Percentiles rank a stretch among this genome's conserved stretches.
Conservation (phyloP, 2,329 filamentous ascomycete genomes). For the Xylariales sp. region DNA sequence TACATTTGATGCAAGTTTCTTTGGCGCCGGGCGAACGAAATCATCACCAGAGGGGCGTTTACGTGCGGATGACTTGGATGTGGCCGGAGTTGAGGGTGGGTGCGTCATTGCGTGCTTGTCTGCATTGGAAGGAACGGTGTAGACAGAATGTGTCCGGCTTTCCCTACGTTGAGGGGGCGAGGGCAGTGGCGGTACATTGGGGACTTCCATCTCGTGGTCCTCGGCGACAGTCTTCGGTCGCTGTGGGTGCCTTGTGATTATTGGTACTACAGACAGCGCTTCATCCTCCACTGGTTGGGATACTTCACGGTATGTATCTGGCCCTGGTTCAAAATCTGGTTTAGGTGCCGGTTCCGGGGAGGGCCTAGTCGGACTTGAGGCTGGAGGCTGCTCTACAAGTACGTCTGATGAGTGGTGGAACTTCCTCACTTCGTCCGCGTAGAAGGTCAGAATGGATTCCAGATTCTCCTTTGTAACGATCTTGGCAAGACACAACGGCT, state of each 20-base stretch:
- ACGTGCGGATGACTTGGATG: not conserved
- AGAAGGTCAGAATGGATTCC: slow-evolving; percentile 19
- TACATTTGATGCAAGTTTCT: not conserved
- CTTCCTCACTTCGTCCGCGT: slow-evolving; percentile 19
- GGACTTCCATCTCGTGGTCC: not conserved
- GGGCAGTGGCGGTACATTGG: not conserved
- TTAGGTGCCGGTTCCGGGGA: not conserved
- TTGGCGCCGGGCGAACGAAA: not conserved
- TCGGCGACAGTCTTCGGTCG: not conserved
- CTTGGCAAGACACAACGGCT: slow-evolving; percentile 21
- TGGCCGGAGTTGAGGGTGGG: not conserved
- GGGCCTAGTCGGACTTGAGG: not conserved
- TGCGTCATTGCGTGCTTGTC: not conserved
- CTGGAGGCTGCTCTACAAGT: not conserved
- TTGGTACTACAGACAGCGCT: too few relatives aligned
- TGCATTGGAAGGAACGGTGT: not conserved
- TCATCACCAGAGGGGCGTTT: not conserved
- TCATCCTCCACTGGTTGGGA: too few relatives aligned
- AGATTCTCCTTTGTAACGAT: slow-evolving; percentile 26
- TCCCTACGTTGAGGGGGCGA: not conserved
- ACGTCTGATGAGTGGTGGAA: not conserved
- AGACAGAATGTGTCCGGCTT: not conserved
- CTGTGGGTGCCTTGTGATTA: too few relatives aligned
- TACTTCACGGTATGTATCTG: too few relatives aligned
- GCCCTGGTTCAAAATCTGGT: too few relatives aligned